Conservation (phyloP, 2,329 filamentous ascomycete genomes). For the Nemania abortiva region DNA sequence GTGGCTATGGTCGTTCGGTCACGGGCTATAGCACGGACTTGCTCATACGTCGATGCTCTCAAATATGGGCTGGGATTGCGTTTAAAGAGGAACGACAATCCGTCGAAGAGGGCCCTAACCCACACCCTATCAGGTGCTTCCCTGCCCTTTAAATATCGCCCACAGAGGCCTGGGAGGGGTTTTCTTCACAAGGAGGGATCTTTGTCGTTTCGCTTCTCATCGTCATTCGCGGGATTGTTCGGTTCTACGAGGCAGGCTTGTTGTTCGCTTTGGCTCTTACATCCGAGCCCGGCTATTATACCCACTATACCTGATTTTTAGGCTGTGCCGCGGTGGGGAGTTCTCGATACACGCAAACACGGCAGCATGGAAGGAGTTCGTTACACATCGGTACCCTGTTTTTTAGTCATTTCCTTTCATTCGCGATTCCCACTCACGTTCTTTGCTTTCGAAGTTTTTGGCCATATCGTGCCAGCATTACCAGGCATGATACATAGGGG, state of each 20-base stretch:
- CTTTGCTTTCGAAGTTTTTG: conserved; percentile 8
- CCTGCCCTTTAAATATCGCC: neutral
- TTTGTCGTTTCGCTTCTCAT: conserved; percentile 21
- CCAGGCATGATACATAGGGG: conserved; percentile 32
- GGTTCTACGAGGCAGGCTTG: conserved; percentile 36
- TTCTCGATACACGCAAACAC: conserved; percentile 38
- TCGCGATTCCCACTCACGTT: conserved; percentile 14
- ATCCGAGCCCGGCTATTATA: conserved; percentile 36
- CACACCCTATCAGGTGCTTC: conserved; percentile 10
- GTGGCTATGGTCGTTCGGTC: conserved; percentile 9
- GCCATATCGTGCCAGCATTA: conserved; percentile 30
- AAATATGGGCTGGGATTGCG: conserved; percentile 25
- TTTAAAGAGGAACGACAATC: conserved; percentile 4
- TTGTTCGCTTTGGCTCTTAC: conserved; percentile 35
- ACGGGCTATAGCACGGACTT: conserved; percentile 13
- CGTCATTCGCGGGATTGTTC: conserved; percentile 25
- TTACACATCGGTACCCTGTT: conserved; percentile 22
- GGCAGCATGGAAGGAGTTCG: conserved; percentile 42
- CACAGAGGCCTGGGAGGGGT: neutral
- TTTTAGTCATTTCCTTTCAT: neutral
- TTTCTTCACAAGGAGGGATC: conserved; percentile 6
- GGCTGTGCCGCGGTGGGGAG: conserved; percentile 28
- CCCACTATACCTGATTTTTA: conserved; percentile 32
- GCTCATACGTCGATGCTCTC: conserved; percentile 19
- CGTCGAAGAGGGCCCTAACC: neutral